Percentiles rank a stretch among this genome's conserved stretches.
Conservation (phyloP, 1,139 yeast species). For the Candida mesenterica region DNA sequence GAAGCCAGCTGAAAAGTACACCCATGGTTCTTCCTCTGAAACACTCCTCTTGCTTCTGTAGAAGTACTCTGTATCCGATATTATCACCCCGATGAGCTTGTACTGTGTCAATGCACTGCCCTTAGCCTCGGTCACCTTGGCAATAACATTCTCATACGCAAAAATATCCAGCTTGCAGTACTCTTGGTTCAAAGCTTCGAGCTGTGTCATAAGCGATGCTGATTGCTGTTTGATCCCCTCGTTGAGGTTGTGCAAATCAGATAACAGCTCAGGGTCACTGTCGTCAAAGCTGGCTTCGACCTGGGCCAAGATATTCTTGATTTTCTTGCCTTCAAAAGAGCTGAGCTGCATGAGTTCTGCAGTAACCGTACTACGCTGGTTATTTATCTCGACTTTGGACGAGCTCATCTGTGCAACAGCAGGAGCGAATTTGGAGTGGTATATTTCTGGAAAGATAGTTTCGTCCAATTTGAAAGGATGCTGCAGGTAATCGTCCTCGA, state of each 20-base stretch:
- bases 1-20: conserved; percentile 12
- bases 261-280: not conserved
- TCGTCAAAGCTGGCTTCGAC: conserved; percentile 19
- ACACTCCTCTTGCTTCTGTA: conserved; percentile 12
- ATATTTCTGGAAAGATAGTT: conserved; percentile 32
- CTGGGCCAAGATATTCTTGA: conserved; percentile 24
- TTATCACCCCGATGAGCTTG: conserved; percentile 26
- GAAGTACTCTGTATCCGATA: conserved; percentile 31
- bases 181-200: conserved; percentile 18
- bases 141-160: conserved; percentile 21
- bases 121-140: not conserved
- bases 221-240: conserved; percentile 11
- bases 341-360: conserved; percentile 27
- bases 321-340: conserved; percentile 38
- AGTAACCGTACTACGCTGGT: conserved; percentile 20
- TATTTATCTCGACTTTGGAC: conserved; percentile 15
- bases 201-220: conserved; percentile 16
- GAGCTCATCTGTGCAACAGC: conserved; percentile 21
- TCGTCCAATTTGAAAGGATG: conserved; percentile 28
- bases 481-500: conserved; percentile 8
- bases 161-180: conserved; percentile 23
- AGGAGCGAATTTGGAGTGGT: conserved; percentile 21
- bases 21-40: conserved; percentile 14
- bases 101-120: conserved; percentile 16
- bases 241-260: not conserved